Evolutionary conservation across 768 basidiomycete genomes (phyloP).

Genomic region (Polyporus arcularius): DNA sequence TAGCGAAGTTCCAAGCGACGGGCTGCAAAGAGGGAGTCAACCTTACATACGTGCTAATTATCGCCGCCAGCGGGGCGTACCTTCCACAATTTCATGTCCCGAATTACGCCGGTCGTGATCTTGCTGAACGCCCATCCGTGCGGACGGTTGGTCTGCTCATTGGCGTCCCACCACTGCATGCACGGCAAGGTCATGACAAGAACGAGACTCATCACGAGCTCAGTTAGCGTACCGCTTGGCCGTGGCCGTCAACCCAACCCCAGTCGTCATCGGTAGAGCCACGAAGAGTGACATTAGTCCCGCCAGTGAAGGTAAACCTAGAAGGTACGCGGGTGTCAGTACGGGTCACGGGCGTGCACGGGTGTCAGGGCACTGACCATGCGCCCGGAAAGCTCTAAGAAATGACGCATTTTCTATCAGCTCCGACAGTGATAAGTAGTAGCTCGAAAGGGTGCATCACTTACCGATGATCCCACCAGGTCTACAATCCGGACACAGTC

Average conservation of each 20-base stretch:
- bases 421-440: too few relatives aligned
- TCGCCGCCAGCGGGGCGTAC: too few relatives aligned
- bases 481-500: background rate
- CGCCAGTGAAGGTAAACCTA: slow-evolving; percentile 58
- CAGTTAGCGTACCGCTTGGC: slow-evolving; percentile 37
- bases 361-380: slow-evolving; percentile 36
- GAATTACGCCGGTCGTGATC: slow-evolving; percentile 54
- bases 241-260: slow-evolving; percentile 69
- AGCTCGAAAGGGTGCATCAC: slow-evolving; percentile 12
- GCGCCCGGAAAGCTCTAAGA: slow-evolving; percentile 44
- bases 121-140: slow-evolving; percentile 56
- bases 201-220: background rate
- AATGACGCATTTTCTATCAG: too few relatives aligned
- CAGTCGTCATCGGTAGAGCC: slow-evolving; percentile 55
- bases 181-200: background rate
- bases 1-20: slow-evolving; percentile 60
- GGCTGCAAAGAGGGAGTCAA: slow-evolving; percentile 33
- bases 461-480: slow-evolving; percentile 45
- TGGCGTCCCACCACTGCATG: slow-evolving; percentile 61
- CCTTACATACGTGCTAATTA: too few relatives aligned
- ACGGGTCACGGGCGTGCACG: background rate
- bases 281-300: slow-evolving; percentile 58
- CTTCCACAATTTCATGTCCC: slow-evolving; percentile 49
- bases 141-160: slow-evolving; percentile 54
- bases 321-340: background rate